A percentile compares a stretch with the other conserved stretches of the same genome.
Evolutionary conservation across 73 alveolate genomes (phyloP).

Genomic region (Effrenium voratum): DNA sequence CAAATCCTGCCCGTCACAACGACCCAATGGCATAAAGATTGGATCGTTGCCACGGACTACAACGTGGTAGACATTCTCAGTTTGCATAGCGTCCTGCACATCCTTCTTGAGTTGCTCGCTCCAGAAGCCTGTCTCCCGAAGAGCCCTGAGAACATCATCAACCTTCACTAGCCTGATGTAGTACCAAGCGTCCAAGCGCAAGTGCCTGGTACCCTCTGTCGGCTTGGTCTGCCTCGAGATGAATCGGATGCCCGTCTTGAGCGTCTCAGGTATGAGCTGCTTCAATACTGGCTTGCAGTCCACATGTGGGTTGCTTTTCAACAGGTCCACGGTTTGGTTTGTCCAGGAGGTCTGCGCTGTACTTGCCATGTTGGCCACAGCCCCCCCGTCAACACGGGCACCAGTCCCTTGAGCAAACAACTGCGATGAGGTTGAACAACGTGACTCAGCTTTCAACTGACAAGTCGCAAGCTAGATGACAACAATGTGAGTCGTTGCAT

Average conservation of each 20-base stretch:
- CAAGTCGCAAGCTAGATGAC: no score
- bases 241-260: constrained; percentile 28
- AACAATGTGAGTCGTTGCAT: no score
- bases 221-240: constrained; percentile 35
- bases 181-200: constrained; percentile 54
- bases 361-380: not conserved
- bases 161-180: constrained; percentile 12
- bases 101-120: not conserved
- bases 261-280: constrained; percentile 15
- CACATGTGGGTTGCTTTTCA: constrained; percentile 4
- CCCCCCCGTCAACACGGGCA: no score
- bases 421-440: no score
- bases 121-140: not conserved
- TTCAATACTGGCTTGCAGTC: constrained; percentile 50
- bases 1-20: constrained; percentile 38
- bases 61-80: constrained; percentile 33
- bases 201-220: constrained; percentile 10
- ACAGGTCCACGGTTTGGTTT: constrained; percentile 15
- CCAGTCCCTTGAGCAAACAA: no score
- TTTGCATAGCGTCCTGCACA: not conserved
- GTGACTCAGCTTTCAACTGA: no score
- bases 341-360: constrained; percentile 49
- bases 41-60: constrained; percentile 62
- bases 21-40: constrained; percentile 38
- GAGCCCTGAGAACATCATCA: not conserved